A percentile compares a stretch with the other conserved stretches of the same genome.
Evolutionary conservation across 1,284 basidiomycete species (phyloP).

Genomic region (Volvariella volvacea): DNA sequence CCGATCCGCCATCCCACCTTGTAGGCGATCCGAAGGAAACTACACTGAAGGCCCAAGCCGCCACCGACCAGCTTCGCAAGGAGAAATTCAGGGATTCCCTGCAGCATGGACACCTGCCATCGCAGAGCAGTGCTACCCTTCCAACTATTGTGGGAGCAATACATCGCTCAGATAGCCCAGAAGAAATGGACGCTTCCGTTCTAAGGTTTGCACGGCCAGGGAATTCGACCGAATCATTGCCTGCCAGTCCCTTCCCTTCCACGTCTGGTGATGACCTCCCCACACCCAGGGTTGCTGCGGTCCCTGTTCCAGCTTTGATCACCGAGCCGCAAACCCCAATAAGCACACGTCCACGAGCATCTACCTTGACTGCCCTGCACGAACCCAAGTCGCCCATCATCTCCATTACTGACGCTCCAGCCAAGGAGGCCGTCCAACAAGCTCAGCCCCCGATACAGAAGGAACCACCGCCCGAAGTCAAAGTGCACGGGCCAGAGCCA

Average conservation of each 20-base stretch:
- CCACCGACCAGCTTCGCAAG: constrained; percentile 14
- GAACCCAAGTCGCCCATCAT: not conserved
- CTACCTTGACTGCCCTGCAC: constrained; percentile 9
- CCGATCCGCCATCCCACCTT: constrained; percentile 38
- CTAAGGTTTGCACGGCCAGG: constrained; percentile 63
- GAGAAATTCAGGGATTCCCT: constrained; percentile 6
- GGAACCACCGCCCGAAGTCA: constrained; percentile 2
- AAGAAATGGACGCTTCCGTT: constrained; percentile 58
- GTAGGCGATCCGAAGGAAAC: constrained; percentile 6
- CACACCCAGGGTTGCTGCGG: constrained; percentile 11
- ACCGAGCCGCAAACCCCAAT: not conserved
- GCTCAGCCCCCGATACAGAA: constrained; percentile 1
- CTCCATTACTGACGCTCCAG: constrained; percentile 6
- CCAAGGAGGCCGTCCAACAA: constrained; percentile 5
- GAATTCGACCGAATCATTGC: constrained; percentile 62
- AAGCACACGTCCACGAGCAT: constrained; percentile 12
- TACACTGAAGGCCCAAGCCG: constrained; percentile 8
- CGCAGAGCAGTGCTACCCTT: constrained; percentile 28
- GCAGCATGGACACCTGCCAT: constrained; percentile 4
- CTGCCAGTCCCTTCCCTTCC: constrained; percentile 21
- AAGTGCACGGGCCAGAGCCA: constrained; percentile 10
- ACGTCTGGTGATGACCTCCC: constrained; percentile 15
- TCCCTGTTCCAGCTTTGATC: not conserved
- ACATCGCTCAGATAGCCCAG: constrained; percentile 25
- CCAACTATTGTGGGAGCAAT: constrained; percentile 19